phyloP scores from a whole-genome alignment of 805 yeast species.

The Candida schatavii region DNA sequence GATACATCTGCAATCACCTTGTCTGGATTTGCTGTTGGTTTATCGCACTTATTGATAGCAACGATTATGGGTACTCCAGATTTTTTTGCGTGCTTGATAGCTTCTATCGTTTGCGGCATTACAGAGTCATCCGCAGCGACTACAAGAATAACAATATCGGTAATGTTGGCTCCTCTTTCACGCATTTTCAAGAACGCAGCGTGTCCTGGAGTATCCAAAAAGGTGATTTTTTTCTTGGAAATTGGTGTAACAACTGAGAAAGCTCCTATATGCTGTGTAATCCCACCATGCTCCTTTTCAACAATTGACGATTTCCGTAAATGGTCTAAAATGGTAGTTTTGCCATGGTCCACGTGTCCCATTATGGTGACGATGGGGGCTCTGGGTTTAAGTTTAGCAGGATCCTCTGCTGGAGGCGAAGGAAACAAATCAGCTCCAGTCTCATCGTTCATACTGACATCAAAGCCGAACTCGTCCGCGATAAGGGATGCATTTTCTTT shows the following conservation, averaged over 20 bases:
- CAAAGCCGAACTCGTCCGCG: constrained; percentile 85
- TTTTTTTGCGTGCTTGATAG: constrained; percentile 85
- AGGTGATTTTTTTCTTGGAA: constrained; percentile 75
- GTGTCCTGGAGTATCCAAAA: constrained; percentile 97
- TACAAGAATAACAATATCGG: constrained; percentile 88
- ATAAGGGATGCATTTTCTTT: constrained; percentile 81
- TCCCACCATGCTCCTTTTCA: constrained; percentile 88
- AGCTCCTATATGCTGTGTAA: constrained; percentile 97
- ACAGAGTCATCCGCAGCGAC: constrained; percentile 98
- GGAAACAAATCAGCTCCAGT: constrained; percentile 59
- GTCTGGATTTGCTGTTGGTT: constrained; percentile 69
- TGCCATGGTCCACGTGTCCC: constrained; percentile 99
- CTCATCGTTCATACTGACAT: constrained; percentile 52
- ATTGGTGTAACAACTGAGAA: constrained; percentile 80
- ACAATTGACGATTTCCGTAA: constrained; percentile 83
- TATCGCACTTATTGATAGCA: constrained; percentile 91
- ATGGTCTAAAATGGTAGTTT: constrained; percentile 88
- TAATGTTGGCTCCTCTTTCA: constrained; percentile 91
- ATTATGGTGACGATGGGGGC: constrained; percentile 96
- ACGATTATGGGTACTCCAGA: constrained; percentile 83
- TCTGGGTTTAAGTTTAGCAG: constrained; percentile 49
- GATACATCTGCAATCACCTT: constrained; percentile 78
- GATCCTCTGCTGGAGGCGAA: constrained; percentile 42
- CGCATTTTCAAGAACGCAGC: constrained; percentile 96
- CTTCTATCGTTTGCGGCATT: constrained; percentile 96